Evolutionary conservation across 192 early-diverging fungal species (phyloP).

Genomic region (Coemansia sp.): DNA sequence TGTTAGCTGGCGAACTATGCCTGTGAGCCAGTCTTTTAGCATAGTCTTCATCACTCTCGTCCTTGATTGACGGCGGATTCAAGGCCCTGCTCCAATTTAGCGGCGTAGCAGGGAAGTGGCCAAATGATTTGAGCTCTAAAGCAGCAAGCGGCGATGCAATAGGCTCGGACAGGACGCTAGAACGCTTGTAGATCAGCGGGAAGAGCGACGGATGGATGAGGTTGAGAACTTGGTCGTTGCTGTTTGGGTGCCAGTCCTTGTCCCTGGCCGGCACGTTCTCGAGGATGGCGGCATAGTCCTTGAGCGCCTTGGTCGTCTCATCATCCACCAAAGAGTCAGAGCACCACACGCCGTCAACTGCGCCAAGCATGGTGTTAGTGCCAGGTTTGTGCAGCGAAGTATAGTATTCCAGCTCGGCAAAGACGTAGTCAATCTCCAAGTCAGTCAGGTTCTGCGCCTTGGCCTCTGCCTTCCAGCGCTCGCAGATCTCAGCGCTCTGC

Average conservation of each 20-base stretch:
- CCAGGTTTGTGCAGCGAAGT: slow-evolving; percentile 25
- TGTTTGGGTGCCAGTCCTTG: slow-evolving; percentile 53
- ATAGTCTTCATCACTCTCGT: background rate
- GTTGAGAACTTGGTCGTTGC: slow-evolving; percentile 54
- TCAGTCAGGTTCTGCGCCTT: slow-evolving; percentile 32
- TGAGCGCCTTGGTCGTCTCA: slow-evolving; percentile 17
- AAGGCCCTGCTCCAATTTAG: slow-evolving; percentile 14
- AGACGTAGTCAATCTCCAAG: slow-evolving; percentile 45
- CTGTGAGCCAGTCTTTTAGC: background rate
- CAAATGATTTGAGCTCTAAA: slow-evolving; percentile 30
- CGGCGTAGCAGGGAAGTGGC: slow-evolving; percentile 14
- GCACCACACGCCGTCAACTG: slow-evolving; percentile 39
- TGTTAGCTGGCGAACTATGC: background rate
- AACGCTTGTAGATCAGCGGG: slow-evolving; percentile 41
- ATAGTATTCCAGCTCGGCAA: slow-evolving; percentile 50
- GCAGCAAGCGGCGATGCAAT: slow-evolving; percentile 30
- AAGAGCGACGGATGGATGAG: slow-evolving; percentile 58
- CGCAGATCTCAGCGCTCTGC: slow-evolving; percentile 22
- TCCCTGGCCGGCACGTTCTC: slow-evolving; percentile 30
- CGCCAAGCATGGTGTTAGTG: slow-evolving; percentile 20
- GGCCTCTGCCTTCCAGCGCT: slow-evolving; percentile 28
- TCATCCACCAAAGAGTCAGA: slow-evolving; percentile 37
- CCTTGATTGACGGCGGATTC: background rate
- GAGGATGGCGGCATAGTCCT: slow-evolving; percentile 30
- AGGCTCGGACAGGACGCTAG: slow-evolving; percentile 16